These are phyloP conservation scores for Casuarina equisetifolia DNA, from an alignment of 306 rosid species.

Conservation along the genomic window DNA sequence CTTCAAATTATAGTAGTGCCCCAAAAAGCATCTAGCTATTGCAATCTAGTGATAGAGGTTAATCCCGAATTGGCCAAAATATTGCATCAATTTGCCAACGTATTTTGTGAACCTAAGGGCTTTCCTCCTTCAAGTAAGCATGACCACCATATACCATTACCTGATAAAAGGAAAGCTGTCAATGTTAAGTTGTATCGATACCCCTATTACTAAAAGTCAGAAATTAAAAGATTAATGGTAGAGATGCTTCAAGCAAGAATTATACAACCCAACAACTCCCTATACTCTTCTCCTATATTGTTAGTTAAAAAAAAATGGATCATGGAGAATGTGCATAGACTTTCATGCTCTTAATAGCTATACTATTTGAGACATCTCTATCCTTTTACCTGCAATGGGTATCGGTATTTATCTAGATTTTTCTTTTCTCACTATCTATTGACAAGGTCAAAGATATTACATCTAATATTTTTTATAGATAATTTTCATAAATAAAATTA, in stretches of 20 bases:
- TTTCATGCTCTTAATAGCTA: neutral
- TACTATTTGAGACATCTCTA: neutral
- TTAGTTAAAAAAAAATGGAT: neutral
- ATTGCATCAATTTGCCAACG: too few species aligned
- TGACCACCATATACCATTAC: neutral
- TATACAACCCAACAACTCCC: neutral
- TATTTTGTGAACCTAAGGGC: neutral
- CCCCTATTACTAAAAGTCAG: neutral
- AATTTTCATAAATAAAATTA: too few species aligned
- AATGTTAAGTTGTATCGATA: neutral
- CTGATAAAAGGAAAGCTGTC: neutral
- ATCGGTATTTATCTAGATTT: too few species aligned
- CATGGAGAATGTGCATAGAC: neutral
- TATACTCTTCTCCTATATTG: neutral
- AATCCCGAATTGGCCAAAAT: too few species aligned
- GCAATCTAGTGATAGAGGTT: too few species aligned
- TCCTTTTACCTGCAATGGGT: too few species aligned
- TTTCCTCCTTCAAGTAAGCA: neutral
- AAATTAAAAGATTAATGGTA: neutral
- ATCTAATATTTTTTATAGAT: too few species aligned
- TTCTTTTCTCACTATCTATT: too few species aligned
- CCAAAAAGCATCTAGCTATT: too few species aligned
- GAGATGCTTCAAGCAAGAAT: neutral
- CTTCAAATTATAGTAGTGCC: too few species aligned
- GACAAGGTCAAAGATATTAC: too few species aligned